Base-by-base conservation (phyloP, 208 protist species). In the Angomonas ambiguus region DNA sequence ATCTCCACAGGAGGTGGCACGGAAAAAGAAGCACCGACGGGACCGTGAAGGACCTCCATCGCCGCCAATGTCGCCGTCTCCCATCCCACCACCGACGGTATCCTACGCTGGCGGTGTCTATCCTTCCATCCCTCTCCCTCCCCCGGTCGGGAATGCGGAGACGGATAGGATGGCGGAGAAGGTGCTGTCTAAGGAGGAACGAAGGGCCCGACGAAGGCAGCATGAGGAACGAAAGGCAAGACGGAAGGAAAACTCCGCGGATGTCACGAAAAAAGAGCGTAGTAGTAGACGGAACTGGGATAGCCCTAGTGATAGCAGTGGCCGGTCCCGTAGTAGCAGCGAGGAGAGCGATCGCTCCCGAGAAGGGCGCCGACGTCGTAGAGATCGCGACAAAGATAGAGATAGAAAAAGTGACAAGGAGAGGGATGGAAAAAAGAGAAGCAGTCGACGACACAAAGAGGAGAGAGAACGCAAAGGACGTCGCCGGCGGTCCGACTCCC, bases 1-100 rank as follows among this genome's bases (percentile, higher is more conserved):
- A 41, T 62, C 20, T 16, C 64, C 64, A 13, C 51, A 53, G 20
- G 64, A 69, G 64, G 41, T 41, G 3, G 42, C 35, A 2, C 28
- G 34, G 6, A 61, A 61, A 18, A 53, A 53, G 45, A 61, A 61
- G 18, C 56, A 41, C 30, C 56, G 59, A 25, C 31, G 59, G 34
- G 32, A 22, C 28, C 30, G 59, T 25, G 59, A 51, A 24, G 22
- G 20, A 31, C 25, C n/a, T 18, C 30, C 30, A 10, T 61, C 22
- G 56, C 30, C 56, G 56, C 30, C 56, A 5, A 27, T 31, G 27
- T n/a, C 56, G 24, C 30, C 56, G 31, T 41, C 56, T 1, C 22
- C 56, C 28, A 11, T 42, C 2, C n/a, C 56, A 6, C 24, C 56
- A 27, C 28, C 56, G 1, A 41, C 28, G 31, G 16, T 38, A 10